A percentile compares a stretch with the other conserved stretches of the same genome.
Conservation (phyloP, 208 protist genomes). For the Trypanosoma congolense region DNA sequence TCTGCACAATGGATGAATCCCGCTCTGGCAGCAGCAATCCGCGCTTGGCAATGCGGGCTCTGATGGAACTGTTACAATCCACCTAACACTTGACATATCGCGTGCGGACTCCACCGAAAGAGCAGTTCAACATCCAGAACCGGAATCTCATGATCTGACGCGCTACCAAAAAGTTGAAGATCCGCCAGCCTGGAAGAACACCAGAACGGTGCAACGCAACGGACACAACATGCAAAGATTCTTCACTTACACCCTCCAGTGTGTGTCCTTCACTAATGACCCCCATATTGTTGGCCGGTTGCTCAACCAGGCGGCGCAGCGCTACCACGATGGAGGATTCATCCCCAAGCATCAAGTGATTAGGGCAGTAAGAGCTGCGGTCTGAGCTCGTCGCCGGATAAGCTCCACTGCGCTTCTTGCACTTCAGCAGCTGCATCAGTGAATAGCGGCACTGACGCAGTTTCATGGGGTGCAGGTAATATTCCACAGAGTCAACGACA, state of each 20-base stretch:
- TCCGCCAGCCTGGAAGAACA: slow-evolving; percentile 32
- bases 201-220: slow-evolving; percentile 38
- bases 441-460: slow-evolving; percentile 55
- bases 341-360: slow-evolving; percentile 34
- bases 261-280: slow-evolving; percentile 2
- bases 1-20: neutral
- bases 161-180: slow-evolving; percentile 45
- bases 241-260: slow-evolving; percentile 2
- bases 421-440: slow-evolving; percentile 44
- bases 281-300: slow-evolving; percentile 42
- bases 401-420: slow-evolving; percentile 1
- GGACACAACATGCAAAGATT: slow-evolving; percentile 28
- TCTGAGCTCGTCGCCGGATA: neutral
- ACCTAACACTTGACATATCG: slow-evolving; percentile 27
- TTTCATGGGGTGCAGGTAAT: slow-evolving; percentile 48
- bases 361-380: slow-evolving; percentile 49
- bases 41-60: neutral
- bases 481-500: slow-evolving; percentile 26
- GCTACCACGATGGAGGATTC: slow-evolving; percentile 23
- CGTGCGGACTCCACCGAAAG: slow-evolving; percentile 43
- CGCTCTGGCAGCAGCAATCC: slow-evolving; percentile 13
- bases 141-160: slow-evolving; percentile 1
- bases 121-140: slow-evolving; percentile 66
- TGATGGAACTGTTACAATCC: slow-evolving; percentile 29
- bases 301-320: slow-evolving; percentile 25